These are phyloP conservation scores for Diaporthe sp. DNA, from an alignment of 2,329 filamentous ascomycete genomes.

Conservation along the genomic window DNA sequence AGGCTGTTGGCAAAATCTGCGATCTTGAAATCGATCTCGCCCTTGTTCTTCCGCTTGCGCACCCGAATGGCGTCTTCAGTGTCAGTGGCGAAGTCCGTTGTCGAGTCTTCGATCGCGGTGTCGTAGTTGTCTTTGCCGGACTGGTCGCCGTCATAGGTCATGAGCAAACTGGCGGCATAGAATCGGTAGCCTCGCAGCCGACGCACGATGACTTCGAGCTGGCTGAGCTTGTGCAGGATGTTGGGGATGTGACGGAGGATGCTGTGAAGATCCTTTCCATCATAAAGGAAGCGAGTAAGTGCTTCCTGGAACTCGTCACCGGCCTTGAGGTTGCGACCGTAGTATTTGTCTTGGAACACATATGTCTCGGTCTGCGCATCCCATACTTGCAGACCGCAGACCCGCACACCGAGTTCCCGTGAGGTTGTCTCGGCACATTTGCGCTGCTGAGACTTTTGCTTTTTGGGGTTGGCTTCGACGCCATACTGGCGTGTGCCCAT, in stretches of 20 bases:
- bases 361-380: slow-evolving; percentile 86
- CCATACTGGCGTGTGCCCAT: slow-evolving; percentile 99
- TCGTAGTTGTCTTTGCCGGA: slow-evolving; percentile 63
- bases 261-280: slow-evolving; percentile 84
- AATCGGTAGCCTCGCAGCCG: slow-evolving; percentile 88
- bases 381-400: slow-evolving; percentile 98
- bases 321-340: slow-evolving; percentile 87
- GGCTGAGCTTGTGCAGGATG: slow-evolving; percentile 85
- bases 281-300: slow-evolving; percentile 89
- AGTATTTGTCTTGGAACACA: slow-evolving; percentile 98
- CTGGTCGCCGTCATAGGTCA: slow-evolving; percentile 93
- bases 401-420: slow-evolving; percentile 87
- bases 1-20: slow-evolving; percentile 99
- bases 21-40: slow-evolving; percentile 91
- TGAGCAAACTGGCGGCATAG: slow-evolving; percentile 93
- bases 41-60: slow-evolving; percentile 63
- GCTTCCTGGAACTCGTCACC: slow-evolving; percentile 91
- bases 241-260: slow-evolving; percentile 89
- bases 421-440: slow-evolving; percentile 96
- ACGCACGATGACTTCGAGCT: slow-evolving; percentile 86
- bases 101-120: slow-evolving; percentile 67
- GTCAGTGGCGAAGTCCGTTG: slow-evolving; percentile 70
- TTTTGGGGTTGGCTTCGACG: slow-evolving; percentile 90
- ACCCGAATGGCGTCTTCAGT: slow-evolving; percentile 59
- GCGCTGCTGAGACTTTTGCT: slow-evolving; percentile 90